Evolutionary conservation across 176 grass and related monocot genomes (phyloP).

Genomic region (Rhynchospora tenuis): DNA sequence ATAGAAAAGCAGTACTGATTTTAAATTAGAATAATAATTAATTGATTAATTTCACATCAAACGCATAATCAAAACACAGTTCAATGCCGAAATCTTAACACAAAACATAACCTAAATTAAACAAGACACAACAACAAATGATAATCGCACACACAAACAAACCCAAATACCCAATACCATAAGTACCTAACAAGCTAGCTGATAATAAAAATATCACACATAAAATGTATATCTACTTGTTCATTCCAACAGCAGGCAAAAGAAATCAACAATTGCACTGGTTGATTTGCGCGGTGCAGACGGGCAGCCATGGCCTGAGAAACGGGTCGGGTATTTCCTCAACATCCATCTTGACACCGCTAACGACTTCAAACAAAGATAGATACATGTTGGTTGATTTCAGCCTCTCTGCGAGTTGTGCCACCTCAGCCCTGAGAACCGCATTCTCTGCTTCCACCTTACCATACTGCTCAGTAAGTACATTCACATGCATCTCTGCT

Average conservation of each 20-base stretch:
- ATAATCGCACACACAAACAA: not conserved
- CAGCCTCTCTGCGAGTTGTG: constrained; percentile 3
- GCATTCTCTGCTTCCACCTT: constrained; percentile 26
- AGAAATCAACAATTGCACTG: constrained; percentile 12
- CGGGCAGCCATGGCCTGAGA: constrained; percentile 11
- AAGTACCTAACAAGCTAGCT: not conserved
- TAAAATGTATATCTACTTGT: not conserved
- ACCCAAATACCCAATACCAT: too few species aligned
- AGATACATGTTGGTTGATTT: constrained; percentile 20
- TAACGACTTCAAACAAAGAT: constrained; percentile 17
- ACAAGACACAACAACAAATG: not conserved
- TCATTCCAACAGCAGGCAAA: not conserved
- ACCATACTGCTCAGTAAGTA: constrained; percentile 8
- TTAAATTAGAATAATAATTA: too few species aligned
- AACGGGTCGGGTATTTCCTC: constrained; percentile 13
- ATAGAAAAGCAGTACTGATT: too few species aligned
- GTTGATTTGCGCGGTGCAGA: not conserved
- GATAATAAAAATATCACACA: not conserved
- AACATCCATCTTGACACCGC: constrained; percentile 18
- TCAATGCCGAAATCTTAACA: not conserved
- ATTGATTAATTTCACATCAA: not conserved
- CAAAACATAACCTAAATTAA: not conserved
- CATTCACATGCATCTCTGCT: constrained; percentile 10
- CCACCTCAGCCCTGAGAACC: constrained; percentile 12
- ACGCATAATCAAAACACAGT: not conserved